Evolutionary conservation across 2,329 filamentous ascomycete species (phyloP), one percentile per base, ranked within the genome.

Genomic region (Domatiomyces globalis): DNA sequence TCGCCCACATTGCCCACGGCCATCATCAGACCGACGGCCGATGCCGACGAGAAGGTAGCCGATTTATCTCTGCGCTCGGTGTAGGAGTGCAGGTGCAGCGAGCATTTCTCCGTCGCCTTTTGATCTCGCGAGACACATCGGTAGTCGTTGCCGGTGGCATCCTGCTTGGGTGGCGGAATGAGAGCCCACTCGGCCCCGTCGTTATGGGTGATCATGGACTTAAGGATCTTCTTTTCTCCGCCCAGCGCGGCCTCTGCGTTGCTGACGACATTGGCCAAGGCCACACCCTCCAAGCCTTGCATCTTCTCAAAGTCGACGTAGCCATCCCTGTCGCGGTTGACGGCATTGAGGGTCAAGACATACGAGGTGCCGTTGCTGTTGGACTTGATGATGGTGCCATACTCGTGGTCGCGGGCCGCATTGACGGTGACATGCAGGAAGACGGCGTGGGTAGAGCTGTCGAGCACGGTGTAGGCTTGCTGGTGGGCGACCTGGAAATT

Each of bases 331-430:
- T 95, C 81, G 60, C 87, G 79, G 67, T 96, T 95, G 63, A 96
- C 87, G 18, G 79, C 80, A 47, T 79, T 73, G 20, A 92, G 74
- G 66, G 86, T 94, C 57, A 94, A 72, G 10, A 95, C 86, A 63
- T 95, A 98, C 1, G 85, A 92, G 0, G 92, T 98, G 50, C 92
- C 92, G 64, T 98, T 96, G 61, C 88, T 95, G 71, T 98, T 98
- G 64, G 88, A 95, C 78, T 96, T 98, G 68, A 98, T 80, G 60
- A 98, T 87, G 20, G 84, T 84, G 39, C 92, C 92, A 61, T 85
- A 88, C 54, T 84, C 79, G 48, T 77, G 79, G 17, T 80, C 83
- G 48, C 73, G 65, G 2, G 72, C 71, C 43, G 76, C 77, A 61
- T 85, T 83, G 43, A 87, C 86, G 0, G 85, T 88, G 46, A 96